Percentiles rank a stretch among this genome's conserved stretches.
Evolutionary conservation across 176 grass and related monocot genomes (phyloP).

Genomic region (Dendrocalamus sinicus): DNA sequence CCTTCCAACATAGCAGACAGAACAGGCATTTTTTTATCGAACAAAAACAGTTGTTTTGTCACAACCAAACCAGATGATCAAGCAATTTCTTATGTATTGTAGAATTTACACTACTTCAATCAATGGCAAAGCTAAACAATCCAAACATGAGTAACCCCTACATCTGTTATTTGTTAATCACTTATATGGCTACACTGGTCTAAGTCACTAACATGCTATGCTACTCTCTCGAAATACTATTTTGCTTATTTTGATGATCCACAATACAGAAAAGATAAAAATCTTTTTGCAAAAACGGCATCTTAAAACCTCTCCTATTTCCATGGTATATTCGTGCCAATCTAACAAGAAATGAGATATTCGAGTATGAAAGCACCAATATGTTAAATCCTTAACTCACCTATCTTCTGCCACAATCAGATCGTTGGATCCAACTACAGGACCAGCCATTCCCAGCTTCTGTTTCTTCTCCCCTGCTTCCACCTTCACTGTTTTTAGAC

Average conservation of each 20-base stretch:
- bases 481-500: conserved; percentile 18
- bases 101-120: background rate
- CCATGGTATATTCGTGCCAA: background rate
- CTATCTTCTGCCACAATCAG: background rate
- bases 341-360: background rate
- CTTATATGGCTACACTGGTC: background rate
- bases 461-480: background rate
- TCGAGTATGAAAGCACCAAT: background rate
- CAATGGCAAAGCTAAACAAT: conserved; percentile 22
- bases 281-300: background rate
- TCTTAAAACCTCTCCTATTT: background rate
- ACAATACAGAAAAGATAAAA: too few relatives aligned
- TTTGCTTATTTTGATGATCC: too few relatives aligned
- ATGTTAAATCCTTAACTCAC: conserved; percentile 6
- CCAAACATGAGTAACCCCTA: background rate
- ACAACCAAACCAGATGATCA: background rate
- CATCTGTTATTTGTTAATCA: background rate
- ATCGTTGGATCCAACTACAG: conserved; percentile 9
- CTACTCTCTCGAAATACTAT: background rate
- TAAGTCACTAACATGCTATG: background rate
- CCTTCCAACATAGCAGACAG: background rate
- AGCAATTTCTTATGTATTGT: background rate
- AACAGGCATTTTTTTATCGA: background rate
- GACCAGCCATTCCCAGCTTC: conserved; percentile 28
- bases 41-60: background rate